Evolutionary conservation across 1,139 yeast species (phyloP).

Genomic region (Lodderomyces orthopsilosis): DNA sequence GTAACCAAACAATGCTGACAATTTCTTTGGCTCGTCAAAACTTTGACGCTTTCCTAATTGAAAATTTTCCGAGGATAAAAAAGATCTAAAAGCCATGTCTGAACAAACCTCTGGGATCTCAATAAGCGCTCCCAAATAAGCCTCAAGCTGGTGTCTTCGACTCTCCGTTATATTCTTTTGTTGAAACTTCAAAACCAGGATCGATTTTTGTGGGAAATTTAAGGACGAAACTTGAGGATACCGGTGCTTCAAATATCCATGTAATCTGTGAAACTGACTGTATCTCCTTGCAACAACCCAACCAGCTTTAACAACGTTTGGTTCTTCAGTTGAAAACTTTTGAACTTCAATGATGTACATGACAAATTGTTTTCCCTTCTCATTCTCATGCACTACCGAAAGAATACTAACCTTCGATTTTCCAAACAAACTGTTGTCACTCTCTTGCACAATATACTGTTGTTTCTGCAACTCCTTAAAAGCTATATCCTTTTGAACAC

Average conservation of each 20-base stretch:
- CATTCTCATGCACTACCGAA: constrained; percentile 59
- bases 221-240: constrained; percentile 52
- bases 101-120: constrained; percentile 68
- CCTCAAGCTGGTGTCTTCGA: constrained; percentile 59
- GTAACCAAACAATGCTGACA: constrained; percentile 32
- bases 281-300: constrained; percentile 91
- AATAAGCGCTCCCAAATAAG: constrained; percentile 58
- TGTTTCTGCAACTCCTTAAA: constrained; percentile 72
- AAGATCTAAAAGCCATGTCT: constrained; percentile 67
- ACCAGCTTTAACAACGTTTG: constrained; percentile 57
- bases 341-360: constrained; percentile 78
- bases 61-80: constrained; percentile 73
- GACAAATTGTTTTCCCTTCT: constrained; percentile 57
- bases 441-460: constrained; percentile 80
- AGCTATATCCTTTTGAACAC: constrained; percentile 67
- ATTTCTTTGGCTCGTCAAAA: constrained; percentile 6
- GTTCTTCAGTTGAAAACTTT: constrained; percentile 43
- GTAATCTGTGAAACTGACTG: constrained; percentile 75
- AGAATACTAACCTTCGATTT: constrained; percentile 57
- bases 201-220: constrained; percentile 61
- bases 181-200: constrained; percentile 60
- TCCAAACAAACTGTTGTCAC: constrained; percentile 73
- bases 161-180: constrained; percentile 62
- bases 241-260: constrained; percentile 56
- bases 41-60: constrained; percentile 25